Evolutionary conservation across 768 basidiomycete species (phyloP), one percentile per base, ranked within the genome.

Genomic region (Tubosaeta sp.): DNA sequence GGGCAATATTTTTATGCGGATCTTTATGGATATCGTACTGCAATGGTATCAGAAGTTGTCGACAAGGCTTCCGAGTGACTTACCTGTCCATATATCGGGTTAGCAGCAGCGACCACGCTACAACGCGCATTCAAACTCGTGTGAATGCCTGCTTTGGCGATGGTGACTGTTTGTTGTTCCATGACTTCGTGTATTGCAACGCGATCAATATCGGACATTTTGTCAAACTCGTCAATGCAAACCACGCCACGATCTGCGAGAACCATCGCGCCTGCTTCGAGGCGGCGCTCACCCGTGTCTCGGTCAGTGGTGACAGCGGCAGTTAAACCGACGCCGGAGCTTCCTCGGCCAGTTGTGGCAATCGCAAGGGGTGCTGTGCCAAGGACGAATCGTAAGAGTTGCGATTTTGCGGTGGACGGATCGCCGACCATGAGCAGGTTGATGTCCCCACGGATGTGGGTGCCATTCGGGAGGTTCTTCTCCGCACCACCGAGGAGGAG

Each of bases 101-200:
- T 99, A 32, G 97, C 97, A 33, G 97, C 97, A 19, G 97, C 97
- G 46, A 99, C 85, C 43, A 99, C 97, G 60, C 92, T 95, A 68
- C 97, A 98, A 38, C 97, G 83, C 5, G 97, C 97, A 70, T 99
- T 99, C 62, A 99, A 78, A 67, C 89, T 94, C 0, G 97, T 99
- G 66, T 98, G 97, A 59, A 99, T 99, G 52, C 97, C 97, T 12
- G 97, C 97, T 65, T 99, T 99, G 44, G 97, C 97, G 58, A 99
- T 99, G 9, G 97, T 98, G 43, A 99, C 95, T 0, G 97, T 99
- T 67, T 99, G 97, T 70, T 97, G 95, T 68, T 98, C 97, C 97
- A 99, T 99, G 65, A 98, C 97, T 82, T 99, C 97, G 73, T 99
- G 97, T 63, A 99, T 99, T 32, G 97, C 95, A 17, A 98, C 95